A percentile compares a stretch with the other conserved stretches of the same genome.
Evolutionary conservation across 495 filamentous ascomycete species (phyloP).

Genomic region (Aspergillus kassunensis): DNA sequence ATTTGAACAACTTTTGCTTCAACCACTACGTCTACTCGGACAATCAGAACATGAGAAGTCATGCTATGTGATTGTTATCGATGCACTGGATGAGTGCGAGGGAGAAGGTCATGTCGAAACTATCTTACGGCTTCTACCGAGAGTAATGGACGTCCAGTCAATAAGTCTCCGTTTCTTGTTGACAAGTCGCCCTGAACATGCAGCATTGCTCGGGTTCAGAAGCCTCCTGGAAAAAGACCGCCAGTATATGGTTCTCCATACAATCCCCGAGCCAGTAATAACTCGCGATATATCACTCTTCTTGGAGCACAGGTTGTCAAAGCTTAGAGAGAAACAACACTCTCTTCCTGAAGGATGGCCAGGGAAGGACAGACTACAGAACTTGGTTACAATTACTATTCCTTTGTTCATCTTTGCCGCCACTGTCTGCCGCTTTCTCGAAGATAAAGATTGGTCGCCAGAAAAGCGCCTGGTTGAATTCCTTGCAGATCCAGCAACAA

Average conservation of each 20-base stretch:
- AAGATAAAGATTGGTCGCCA: constrained; percentile 12
- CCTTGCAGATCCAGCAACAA: constrained; percentile 8
- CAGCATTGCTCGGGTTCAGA: constrained; percentile 28
- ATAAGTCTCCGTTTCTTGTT: constrained; percentile 22
- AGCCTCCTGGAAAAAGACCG: background rate
- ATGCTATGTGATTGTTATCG: constrained; percentile 42
- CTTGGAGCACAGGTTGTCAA: constrained; percentile 14
- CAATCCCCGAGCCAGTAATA: constrained; percentile 14
- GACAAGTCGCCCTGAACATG: constrained; percentile 40
- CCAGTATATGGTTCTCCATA: constrained; percentile 6
- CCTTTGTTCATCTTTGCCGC: constrained; percentile 29
- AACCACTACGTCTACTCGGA: too few relatives aligned
- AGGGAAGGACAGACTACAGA: constrained; percentile 9
- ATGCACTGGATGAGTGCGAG: constrained; percentile 50
- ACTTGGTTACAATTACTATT: constrained; percentile 13
- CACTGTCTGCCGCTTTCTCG: constrained; percentile 24
- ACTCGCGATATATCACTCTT: constrained; percentile 23
- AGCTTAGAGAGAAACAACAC: constrained; percentile 2
- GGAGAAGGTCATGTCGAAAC: constrained; percentile 27
- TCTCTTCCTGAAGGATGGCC: constrained; percentile 35
- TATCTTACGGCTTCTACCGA: constrained; percentile 25
- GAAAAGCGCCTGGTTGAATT: constrained; percentile 12
- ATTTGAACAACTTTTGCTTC: too few relatives aligned
- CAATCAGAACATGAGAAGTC: too few relatives aligned
- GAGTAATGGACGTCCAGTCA: background rate